Evolutionary conservation across 2,329 filamentous ascomycete species (phyloP).

Genomic region (Colletotrichum navitas): DNA sequence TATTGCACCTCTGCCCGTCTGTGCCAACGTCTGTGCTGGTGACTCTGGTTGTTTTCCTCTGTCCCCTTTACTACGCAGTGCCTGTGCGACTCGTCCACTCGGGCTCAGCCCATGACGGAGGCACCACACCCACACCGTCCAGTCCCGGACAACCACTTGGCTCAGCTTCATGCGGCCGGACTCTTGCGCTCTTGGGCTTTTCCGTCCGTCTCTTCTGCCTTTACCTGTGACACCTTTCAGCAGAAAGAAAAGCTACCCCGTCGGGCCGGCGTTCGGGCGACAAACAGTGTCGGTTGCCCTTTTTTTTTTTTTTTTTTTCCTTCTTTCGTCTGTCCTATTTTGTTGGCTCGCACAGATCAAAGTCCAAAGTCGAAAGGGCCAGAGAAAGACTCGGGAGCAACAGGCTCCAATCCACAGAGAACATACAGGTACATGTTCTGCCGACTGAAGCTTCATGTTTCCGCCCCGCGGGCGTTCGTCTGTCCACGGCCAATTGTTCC

Average conservation of each 20-base stretch:
- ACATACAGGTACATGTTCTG: conserved; percentile 15
- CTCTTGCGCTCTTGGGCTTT: not conserved
- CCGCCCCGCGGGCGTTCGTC: not conserved
- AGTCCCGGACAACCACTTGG: conserved; percentile 29
- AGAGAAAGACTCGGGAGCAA: conserved; percentile 18
- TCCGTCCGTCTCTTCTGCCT: not conserved
- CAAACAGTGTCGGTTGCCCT: conserved; percentile 21
- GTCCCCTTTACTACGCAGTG: conserved; percentile 18
- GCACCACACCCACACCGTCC: conserved; percentile 19
- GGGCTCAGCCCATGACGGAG: conserved; percentile 31
- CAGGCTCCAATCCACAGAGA: conserved; percentile 9
- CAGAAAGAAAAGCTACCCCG: not conserved
- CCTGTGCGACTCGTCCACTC: conserved; percentile 22
- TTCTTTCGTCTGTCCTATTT: conserved; percentile 23
- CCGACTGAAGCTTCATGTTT: conserved; percentile 23
- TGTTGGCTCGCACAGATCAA: not conserved
- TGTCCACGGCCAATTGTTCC: conserved; percentile 16
- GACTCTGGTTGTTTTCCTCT: conserved; percentile 7
- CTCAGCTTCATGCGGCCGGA: conserved; percentile 32
- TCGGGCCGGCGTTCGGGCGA: conserved; percentile 24
- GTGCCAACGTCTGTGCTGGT: conserved; percentile 35
- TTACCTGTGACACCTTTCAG: conserved; percentile 21
- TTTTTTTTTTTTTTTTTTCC: not conserved
- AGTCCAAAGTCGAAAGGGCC: not conserved
- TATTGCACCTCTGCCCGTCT: conserved; percentile 31